Evolutionary conservation across 768 basidiomycete species (phyloP).

Genomic region (Xerocomellus amylosporus): DNA sequence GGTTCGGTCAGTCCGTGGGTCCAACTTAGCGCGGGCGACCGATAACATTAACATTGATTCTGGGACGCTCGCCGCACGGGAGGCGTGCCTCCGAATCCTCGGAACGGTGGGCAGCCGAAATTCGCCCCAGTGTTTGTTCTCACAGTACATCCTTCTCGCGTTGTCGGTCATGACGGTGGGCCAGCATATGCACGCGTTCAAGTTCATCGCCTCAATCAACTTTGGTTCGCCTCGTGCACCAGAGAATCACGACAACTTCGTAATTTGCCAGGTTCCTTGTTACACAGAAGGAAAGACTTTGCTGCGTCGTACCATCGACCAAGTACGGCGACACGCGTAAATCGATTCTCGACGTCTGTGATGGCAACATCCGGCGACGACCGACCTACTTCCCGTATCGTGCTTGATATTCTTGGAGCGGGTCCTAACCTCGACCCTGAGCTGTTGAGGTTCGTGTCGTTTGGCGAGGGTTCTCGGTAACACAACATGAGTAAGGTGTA

Average conservation of each 20-base stretch:
- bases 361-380: constrained; percentile 97
- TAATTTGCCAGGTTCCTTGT: constrained; percentile 97
- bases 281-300: constrained; percentile 95
- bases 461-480: constrained; percentile 28
- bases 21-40: constrained; percentile 53
- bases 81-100: constrained; percentile 85
- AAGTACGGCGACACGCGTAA: constrained; percentile 99
- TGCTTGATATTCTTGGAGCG: constrained; percentile 94
- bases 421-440: constrained; percentile 93
- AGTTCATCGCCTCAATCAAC: constrained; percentile 88
- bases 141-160: constrained; percentile 86
- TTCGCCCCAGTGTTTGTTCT: constrained; percentile 88
- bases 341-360: constrained; percentile 41
- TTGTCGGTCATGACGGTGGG: constrained; percentile 93
- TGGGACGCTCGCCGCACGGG: constrained; percentile 65
- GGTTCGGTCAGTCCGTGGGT: constrained; percentile 86
- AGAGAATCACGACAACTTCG: constrained; percentile 95
- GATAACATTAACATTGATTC: constrained; percentile 59
- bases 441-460: constrained; percentile 87
- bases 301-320: constrained; percentile 86
- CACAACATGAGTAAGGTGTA: no score
- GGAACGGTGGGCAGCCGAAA: constrained; percentile 92
- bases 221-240: constrained; percentile 78
- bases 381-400: constrained; percentile 92
- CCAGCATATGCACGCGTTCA: constrained; percentile 72